phyloP scores from a whole-genome alignment of 2,329 filamentous ascomycete species.

The Paecilomyces variotii region DNA sequence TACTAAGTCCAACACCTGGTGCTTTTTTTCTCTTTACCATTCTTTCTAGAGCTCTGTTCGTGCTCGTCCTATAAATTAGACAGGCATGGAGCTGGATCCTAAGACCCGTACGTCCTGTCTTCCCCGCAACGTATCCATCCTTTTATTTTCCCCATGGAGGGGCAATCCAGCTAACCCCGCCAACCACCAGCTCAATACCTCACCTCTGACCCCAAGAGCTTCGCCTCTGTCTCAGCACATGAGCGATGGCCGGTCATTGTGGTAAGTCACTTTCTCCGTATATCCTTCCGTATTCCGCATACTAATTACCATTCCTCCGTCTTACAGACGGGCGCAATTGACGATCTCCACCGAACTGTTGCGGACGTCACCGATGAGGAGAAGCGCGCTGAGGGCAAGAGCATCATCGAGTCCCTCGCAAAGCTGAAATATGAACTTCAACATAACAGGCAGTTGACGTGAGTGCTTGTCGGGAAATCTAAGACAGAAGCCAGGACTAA shows the following conservation, averaged over 20 bases:
- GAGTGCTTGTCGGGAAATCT: constrained; percentile 22
- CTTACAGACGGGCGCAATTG: constrained; percentile 74
- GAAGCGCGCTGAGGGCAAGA: constrained; percentile 73
- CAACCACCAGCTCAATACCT: constrained; percentile 57
- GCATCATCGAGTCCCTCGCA: constrained; percentile 69
- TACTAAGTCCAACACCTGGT: background rate
- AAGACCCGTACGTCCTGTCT: constrained; percentile 54
- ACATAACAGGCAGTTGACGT: constrained; percentile 75
- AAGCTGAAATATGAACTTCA: constrained; percentile 90
- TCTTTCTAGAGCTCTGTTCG: background rate
- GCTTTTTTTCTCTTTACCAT: background rate
- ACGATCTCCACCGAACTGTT: constrained; percentile 71
- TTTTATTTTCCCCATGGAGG: constrained; percentile 1
- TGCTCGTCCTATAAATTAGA: constrained; percentile 1
- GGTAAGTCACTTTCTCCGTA: constrained; percentile 42
- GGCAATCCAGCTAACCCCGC: constrained; percentile 12
- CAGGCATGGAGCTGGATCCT: constrained; percentile 63
- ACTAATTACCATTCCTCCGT: background rate
- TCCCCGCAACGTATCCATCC: background rate
- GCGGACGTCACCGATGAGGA: constrained; percentile 44
- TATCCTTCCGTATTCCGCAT: background rate
- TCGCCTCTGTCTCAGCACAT: constrained; percentile 75
- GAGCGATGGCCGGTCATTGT: constrained; percentile 92
- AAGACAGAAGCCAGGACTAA: constrained; percentile 1
- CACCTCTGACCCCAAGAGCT: constrained; percentile 77